Percentiles rank a stretch among this genome's conserved stretches.
Conservation (phyloP, 805 yeast species). For the Tetrapisispora nanseiensis region DNA sequence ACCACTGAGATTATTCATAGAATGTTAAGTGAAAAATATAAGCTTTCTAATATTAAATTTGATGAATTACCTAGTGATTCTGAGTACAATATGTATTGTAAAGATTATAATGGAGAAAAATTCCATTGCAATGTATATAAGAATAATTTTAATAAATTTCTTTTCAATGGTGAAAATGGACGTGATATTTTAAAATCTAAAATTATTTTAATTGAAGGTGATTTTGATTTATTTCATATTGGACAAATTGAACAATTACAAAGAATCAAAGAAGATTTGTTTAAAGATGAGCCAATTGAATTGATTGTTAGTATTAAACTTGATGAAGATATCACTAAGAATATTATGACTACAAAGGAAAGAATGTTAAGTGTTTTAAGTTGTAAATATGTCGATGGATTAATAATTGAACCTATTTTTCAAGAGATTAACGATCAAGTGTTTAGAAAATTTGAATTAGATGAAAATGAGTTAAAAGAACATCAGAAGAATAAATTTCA, state of each 20-base stretch:
- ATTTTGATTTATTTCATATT: constrained; percentile 86
- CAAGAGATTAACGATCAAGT: background rate
- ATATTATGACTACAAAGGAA: constrained; percentile 77
- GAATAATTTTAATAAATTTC: constrained; percentile 29
- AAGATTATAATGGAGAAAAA: constrained; percentile 48
- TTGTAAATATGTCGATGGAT: constrained; percentile 73
- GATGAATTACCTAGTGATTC: constrained; percentile 8
- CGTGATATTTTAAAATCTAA: background rate
- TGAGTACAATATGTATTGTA: constrained; percentile 42
- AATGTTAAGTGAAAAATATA: constrained; percentile 41
- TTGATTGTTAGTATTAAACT: constrained; percentile 42
- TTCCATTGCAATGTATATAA: constrained; percentile 49
- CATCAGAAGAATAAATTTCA: constrained; percentile 1
- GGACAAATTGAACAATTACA: constrained; percentile 77
- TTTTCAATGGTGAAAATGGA: constrained; percentile 13
- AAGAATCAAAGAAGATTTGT: constrained; percentile 33
- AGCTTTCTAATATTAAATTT: background rate
- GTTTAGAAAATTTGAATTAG: background rate
- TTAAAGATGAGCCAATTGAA: constrained; percentile 37
- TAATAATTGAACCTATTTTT: constrained; percentile 37
- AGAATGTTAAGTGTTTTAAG: constrained; percentile 81
- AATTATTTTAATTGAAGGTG: constrained; percentile 47
- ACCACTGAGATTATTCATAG: constrained; percentile 93
- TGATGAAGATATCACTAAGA: constrained; percentile 41
- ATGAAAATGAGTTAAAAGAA: background rate